Conservation (phyloP, 257 asterid genomes). For the Solanum gandarillasii region DNA sequence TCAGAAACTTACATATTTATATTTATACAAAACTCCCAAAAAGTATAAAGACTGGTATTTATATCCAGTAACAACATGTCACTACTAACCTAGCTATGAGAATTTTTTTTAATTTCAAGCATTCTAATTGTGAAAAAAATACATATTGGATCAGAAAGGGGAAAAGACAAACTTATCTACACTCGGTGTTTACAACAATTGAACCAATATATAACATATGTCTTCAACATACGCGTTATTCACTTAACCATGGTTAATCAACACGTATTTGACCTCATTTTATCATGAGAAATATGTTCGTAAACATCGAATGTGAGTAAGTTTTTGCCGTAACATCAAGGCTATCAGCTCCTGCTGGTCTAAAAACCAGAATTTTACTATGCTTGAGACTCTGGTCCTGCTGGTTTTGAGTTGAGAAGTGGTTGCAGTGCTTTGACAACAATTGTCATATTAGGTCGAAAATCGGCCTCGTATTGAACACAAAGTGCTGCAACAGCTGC, state of each 20-base stretch:
- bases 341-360: background rate
- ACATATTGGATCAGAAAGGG: background rate
- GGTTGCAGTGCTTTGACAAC: slow-evolving; percentile 96
- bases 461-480: slow-evolving; percentile 91
- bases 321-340: background rate
- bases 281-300: background rate
- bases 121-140: background rate
- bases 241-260: background rate
- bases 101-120: background rate
- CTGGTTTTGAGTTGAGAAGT: slow-evolving; percentile 74
- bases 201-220: background rate
- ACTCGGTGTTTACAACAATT: background rate
- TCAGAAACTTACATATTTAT: background rate
- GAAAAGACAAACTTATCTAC: background rate
- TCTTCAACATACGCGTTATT: background rate
- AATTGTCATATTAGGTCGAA: slow-evolving; percentile 91
- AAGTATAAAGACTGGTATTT: background rate
- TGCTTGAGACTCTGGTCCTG: slow-evolving; percentile 9
- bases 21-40: background rate
- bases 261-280: background rate
- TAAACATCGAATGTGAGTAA: background rate
- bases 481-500: slow-evolving; percentile 98
- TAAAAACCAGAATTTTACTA: background rate
- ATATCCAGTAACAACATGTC: background rate
- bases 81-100: background rate